Base-by-base conservation (phyloP, 176 grass and related monocot species). In the Phoenix roebelenii region DNA sequence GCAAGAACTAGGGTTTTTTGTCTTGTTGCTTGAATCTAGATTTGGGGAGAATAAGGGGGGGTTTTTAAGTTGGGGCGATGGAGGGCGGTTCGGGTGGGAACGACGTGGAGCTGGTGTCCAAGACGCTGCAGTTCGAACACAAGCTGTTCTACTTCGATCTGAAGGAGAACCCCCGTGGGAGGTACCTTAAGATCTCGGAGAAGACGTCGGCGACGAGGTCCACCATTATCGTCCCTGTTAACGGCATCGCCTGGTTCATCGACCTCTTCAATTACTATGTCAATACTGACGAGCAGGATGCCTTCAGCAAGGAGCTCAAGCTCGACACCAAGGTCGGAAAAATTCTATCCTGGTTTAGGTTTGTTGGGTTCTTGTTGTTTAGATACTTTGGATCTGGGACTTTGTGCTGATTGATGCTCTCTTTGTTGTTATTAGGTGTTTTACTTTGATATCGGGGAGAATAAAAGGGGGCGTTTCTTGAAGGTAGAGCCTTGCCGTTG, bases 91-190 rank as follows among this genome's bases (percentile, higher is more conserved):
- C 63, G 2, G 80, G 86, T 4, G 92, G 86, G 29, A 74, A 63
- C 18, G 93, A 98, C 85, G 88, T 98, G 70, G 93, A 98, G 73
- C 82, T 98, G 66, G 84, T 98, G 49, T 88, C 84, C 77, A 98
- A 92, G 85, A 98, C 88, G 73, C 74, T 98, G 70, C 82, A 98
- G 84, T 98, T 98, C 63, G 93, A 98, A 70, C 93, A 98, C 78
- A 98, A 98, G 70, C 69, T 98, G 22, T 98, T 92, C 88, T 98
- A 98, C 73, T 98, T 98, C 76, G 93, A 98, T 83, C 84, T 98
- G 49, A 98, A 98, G 70, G 93, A 98, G 88, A 98, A 98, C 51
- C 84, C 93, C 15, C 58, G 93, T 58, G 93, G 93, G 22, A 83
- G 84, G 76, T 98, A 98, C 73, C 85, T 98, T 32, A 98, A 98